Percentiles rank a stretch among this genome's conserved stretches.
Conservation (phyloP, 2,329 filamentous ascomycete genomes). For the Monosporascus sp. region DNA sequence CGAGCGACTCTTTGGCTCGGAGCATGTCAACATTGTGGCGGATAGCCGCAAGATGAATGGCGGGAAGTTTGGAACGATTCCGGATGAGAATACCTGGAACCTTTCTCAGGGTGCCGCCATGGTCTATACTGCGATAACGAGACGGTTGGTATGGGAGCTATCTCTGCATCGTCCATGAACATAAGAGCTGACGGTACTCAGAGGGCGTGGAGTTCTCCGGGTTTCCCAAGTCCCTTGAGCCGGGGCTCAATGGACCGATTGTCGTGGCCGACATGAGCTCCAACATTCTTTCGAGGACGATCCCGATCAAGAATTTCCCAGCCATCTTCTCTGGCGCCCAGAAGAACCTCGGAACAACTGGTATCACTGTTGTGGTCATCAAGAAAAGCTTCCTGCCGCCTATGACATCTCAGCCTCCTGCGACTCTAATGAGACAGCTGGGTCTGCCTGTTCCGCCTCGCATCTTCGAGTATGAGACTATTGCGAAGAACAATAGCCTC, state of each 20-base stretch:
- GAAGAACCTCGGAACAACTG: conserved; percentile 86
- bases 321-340: conserved; percentile 90
- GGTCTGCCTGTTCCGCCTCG: conserved; percentile 73
- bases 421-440: conserved; percentile 66
- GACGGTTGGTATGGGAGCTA: conserved; percentile 55
- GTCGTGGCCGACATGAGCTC: conserved; percentile 92
- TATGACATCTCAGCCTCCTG: conserved; percentile 56
- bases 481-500: conserved; percentile 88
- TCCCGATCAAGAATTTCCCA: conserved; percentile 74
- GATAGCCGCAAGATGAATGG: conserved; percentile 57
- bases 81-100: conserved; percentile 70
- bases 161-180: background rate
- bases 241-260: conserved; percentile 57
- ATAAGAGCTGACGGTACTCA: background rate
- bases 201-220: conserved; percentile 81
- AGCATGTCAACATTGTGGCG: conserved; percentile 73
- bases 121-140: conserved; percentile 92
- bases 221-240: conserved; percentile 60
- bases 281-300: conserved; percentile 78
- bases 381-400: conserved; percentile 75
- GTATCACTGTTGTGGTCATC: conserved; percentile 80
- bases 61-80: conserved; percentile 83
- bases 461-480: conserved; percentile 75
- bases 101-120: conserved; percentile 65
- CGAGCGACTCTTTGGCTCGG: conserved; percentile 66